phyloP scores from a whole-genome alignment of 257 asterid species.

The Solanum chilense region DNA sequence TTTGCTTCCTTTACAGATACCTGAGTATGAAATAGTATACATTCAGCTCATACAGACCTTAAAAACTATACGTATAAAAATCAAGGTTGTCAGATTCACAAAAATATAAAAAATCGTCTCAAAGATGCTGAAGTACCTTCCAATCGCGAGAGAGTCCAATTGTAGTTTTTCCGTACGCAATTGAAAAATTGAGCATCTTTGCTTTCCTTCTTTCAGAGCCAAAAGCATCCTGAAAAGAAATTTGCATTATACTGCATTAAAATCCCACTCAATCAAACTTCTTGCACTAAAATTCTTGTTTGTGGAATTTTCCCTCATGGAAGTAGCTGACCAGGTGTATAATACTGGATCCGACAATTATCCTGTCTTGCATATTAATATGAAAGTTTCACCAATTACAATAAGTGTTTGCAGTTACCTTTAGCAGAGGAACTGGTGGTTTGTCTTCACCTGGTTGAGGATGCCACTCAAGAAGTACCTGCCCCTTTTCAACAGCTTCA shows the following conservation, averaged over 20 bases:
- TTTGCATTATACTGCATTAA: neutral
- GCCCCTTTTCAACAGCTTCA: constrained; percentile 53
- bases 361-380: neutral
- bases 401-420: constrained; percentile 32
- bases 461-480: constrained; percentile 96
- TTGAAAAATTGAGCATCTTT: constrained; percentile 98
- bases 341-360: neutral
- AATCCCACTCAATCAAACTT: neutral
- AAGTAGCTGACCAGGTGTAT: neutral
- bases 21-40: constrained; percentile 26
- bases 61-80: neutral
- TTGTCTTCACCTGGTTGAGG: constrained; percentile 78
- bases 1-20: constrained; percentile 90
- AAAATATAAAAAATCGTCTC: neutral
- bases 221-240: constrained; percentile 66
- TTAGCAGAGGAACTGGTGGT: constrained; percentile 90
- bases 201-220: constrained; percentile 98
- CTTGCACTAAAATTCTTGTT: neutral
- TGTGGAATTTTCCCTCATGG: neutral
- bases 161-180: constrained; percentile 87
- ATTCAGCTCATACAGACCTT: neutral
- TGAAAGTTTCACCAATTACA: neutral
- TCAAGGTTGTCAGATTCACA: neutral
- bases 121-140: constrained; percentile 42
- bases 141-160: constrained; percentile 94